phyloP scores from a whole-genome alignment of 306 rosid species.

The Pachyrhizus erosus region DNA sequence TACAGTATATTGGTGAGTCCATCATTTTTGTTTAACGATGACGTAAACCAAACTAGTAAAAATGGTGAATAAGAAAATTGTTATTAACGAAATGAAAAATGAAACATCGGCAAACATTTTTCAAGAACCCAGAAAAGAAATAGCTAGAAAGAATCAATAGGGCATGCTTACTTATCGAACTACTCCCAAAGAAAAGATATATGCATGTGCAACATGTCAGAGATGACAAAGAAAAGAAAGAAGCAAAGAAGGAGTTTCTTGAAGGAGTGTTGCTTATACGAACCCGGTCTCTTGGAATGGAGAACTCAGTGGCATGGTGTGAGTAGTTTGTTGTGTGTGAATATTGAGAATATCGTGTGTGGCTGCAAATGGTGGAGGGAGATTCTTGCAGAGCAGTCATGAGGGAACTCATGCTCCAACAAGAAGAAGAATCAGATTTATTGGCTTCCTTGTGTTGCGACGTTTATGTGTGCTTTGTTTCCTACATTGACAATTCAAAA shows the following conservation, averaged over 20 bases:
- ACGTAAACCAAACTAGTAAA: background rate
- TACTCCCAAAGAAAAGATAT: background rate
- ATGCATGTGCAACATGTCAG: background rate
- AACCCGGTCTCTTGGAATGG: slow-evolving; percentile 63
- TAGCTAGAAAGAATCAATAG: background rate
- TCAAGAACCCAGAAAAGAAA: slow-evolving; percentile 33
- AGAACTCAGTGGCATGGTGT: slow-evolving; percentile 37
- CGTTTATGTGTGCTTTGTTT: background rate
- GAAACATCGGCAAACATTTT: background rate
- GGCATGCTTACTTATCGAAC: too few relatives aligned
- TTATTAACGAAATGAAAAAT: background rate
- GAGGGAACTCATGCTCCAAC: slow-evolving; percentile 58
- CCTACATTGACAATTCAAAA: background rate
- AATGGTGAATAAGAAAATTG: slow-evolving; percentile 11
- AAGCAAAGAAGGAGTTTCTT: slow-evolving; percentile 15
- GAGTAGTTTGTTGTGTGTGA: too few relatives aligned
- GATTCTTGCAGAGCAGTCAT: slow-evolving; percentile 51
- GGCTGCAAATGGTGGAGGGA: slow-evolving; percentile 54
- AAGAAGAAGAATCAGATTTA: background rate
- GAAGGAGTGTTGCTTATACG: background rate
- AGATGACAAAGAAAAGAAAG: background rate
- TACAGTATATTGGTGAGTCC: background rate
- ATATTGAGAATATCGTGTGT: background rate
- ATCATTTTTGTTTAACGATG: background rate
- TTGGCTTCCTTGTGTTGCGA: background rate